A percentile compares a stretch with the other conserved stretches of the same genome.
Conservation (phyloP, 78 protist species). For the Cavenderia fasciculata region DNA sequence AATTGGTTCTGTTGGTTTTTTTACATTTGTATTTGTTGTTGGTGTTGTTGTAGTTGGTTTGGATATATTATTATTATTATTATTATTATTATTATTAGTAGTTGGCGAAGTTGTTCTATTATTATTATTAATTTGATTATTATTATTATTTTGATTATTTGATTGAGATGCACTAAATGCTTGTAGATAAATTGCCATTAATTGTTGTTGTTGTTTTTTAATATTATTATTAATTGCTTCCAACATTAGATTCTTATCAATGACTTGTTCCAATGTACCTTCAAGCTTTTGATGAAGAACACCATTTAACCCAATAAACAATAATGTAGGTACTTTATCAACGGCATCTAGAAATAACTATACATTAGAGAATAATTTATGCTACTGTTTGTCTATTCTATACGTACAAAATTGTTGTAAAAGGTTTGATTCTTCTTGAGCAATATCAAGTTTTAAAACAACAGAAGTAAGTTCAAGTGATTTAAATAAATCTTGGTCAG, state of each 20-base stretch:
- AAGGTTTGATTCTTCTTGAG: neutral
- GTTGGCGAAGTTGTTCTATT: neutral
- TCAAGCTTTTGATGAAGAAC: neutral
- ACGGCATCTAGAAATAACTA: neutral
- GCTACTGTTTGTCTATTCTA: neutral
- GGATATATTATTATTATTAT: neutral
- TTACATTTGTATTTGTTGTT: neutral
- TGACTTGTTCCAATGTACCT: neutral
- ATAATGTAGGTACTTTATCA: neutral
- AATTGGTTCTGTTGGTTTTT: neutral
- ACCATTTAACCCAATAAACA: neutral
- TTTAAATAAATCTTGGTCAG: neutral
- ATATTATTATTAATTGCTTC: neutral
- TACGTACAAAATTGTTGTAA: neutral
- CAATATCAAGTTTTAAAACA: neutral
- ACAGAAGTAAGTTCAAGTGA: neutral
- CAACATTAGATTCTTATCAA: neutral
- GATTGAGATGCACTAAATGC: neutral
- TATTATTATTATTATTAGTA: neutral
- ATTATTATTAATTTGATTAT: neutral
- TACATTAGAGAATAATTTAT: neutral
- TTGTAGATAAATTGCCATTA: neutral
- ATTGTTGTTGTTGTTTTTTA: neutral
- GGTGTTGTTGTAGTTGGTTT: neutral
- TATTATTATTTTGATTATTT: neutral